A percentile compares a stretch with the other conserved stretches of the same genome.
These are phyloP conservation scores for Citrus mangshanensis DNA, from an alignment of 345 rosid species.

Conservation along the genomic window DNA sequence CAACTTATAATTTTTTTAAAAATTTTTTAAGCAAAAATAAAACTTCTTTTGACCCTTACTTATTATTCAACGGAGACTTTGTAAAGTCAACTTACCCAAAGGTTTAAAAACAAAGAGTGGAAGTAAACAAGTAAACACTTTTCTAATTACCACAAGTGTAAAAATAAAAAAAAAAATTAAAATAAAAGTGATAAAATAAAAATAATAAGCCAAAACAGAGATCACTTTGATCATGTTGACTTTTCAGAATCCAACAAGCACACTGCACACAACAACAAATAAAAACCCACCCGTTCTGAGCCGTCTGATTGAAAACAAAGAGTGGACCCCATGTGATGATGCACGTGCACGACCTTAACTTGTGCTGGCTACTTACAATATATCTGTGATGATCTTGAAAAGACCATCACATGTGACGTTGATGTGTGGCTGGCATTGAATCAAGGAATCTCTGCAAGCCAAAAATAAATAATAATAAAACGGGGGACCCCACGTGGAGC, in stretches of 20 bases:
- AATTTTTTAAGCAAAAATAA: no score
- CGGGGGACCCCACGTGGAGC: neutral
- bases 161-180: neutral
- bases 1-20: no score
- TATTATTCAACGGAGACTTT: neutral
- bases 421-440: slow-evolving; percentile 7
- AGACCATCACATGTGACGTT: slow-evolving; percentile 25
- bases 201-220: neutral
- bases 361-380: neutral
- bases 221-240: neutral
- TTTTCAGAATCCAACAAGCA: neutral
- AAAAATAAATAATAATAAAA: neutral
- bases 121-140: no score
- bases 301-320: neutral
- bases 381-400: neutral
- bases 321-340: neutral
- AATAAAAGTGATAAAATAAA: no score
- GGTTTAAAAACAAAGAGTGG: neutral
- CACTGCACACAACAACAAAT: neutral
- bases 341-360: slow-evolving; percentile 14
- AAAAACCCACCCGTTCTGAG: neutral
- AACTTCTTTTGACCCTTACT: no score
- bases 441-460: neutral
- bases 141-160: neutral
- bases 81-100: neutral